Conservation (phyloP, 75 land plant species). For the Ceratopteris richardii region DNA sequence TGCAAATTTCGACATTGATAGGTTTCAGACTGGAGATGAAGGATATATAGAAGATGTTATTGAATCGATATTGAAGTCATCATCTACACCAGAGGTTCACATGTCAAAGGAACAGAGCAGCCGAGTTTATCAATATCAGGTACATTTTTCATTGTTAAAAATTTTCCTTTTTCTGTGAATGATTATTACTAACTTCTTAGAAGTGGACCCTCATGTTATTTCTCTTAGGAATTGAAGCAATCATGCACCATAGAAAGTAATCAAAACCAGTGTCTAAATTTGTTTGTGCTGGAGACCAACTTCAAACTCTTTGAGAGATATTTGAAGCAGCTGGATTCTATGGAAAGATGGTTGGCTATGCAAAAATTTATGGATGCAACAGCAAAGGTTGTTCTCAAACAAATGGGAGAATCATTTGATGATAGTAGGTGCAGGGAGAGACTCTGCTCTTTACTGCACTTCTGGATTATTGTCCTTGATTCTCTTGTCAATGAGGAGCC, state of each 20-base stretch:
- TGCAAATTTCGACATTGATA: constrained; percentile 59
- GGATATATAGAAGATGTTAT: constrained; percentile 43
- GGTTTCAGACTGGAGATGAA: constrained; percentile 58
- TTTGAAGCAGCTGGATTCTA: too few relatives aligned
- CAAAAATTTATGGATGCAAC: too few relatives aligned
- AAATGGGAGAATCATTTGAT: neutral
- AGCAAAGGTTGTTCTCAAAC: neutral
- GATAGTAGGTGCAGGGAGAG: neutral
- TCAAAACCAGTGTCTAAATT: too few relatives aligned
- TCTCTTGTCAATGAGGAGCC: neutral
- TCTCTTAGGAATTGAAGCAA: too few relatives aligned
- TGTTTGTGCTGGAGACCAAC: too few relatives aligned
- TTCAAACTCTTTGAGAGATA: too few relatives aligned
- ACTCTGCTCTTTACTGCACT: neutral
- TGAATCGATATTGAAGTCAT: constrained; percentile 45
- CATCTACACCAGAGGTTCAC: constrained; percentile 13
- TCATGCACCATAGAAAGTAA: too few relatives aligned
- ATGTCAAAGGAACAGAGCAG: constrained; percentile 20
- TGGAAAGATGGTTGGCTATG: too few relatives aligned
- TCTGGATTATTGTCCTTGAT: neutral
- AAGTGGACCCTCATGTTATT: too few relatives aligned
- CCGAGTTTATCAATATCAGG: constrained; percentile 57
- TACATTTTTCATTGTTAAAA: constrained; percentile 13
- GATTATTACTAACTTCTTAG: too few relatives aligned
- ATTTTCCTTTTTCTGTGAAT: neutral